Evolutionary conservation across 2,329 filamentous ascomycete species (phyloP), one percentile per base, ranked within the genome.

Genomic region (Alternaria triticimaculans): DNA sequence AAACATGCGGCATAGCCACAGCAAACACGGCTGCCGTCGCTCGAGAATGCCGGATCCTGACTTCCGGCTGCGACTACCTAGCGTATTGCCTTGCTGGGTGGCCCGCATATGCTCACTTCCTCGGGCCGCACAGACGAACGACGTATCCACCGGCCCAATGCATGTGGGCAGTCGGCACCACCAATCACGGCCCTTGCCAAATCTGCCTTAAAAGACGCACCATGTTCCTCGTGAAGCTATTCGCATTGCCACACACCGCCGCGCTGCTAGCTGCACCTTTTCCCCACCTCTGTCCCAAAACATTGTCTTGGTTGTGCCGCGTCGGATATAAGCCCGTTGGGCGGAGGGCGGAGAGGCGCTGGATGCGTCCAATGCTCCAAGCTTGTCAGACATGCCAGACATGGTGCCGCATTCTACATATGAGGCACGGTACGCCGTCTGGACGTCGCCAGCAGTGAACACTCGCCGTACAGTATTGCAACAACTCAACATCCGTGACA

Each of bases 11-110:
- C 15, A 41, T 25, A 53, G 41, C 46, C 23, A 53, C 44, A 51
- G 46, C 56, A 63, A 53, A 63, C 61, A 60, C 53, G 8, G 62
- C 33, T 37, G 57, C 50, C 54, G 64, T 67, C 58, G 55, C 67
- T 60, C 33, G 65, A 66, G 60, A 65, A 64, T 61, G 53, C 51
- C 48, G 62, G 62, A 63, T 62, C 63, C 44, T 45, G 55, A 58
- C 53, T 62, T 68, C 58, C 65, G 53, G 53, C 56, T 60, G 58
- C 51, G 46, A 56, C 54, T 51, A 18, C 37, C 44, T 46, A 63
- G 55, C 58, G 59, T 43, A 55, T 64, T 63, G 30, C 63, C 43
- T 57, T 59, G 10, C 43, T 50, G 57, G 44, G 45, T 41, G 30
- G 18, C 33, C 44, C 50, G 63, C 63, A 45, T 63, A 33, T 54